Base-by-base conservation (phyloP, 768 basidiomycete species). In the Rhodotorula kratochvilovae region DNA sequence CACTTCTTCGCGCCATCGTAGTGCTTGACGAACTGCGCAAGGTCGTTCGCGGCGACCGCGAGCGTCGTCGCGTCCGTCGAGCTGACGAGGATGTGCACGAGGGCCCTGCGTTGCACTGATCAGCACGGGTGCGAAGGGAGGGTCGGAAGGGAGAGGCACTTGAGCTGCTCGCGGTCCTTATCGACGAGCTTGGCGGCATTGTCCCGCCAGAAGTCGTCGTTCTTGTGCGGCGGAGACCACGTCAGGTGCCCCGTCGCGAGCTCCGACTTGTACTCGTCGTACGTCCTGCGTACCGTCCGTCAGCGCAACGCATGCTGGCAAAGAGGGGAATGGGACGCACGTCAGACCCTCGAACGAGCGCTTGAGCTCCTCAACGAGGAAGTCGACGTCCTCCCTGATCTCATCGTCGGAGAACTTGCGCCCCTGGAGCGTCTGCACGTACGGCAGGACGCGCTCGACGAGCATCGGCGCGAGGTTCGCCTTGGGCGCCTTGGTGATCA, bases 121-220 rank as follows among this genome's bases (percentile, higher is more conserved):
- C 19, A 17, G 48, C 29, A 62, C 36, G 33, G 8, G 8, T n/a
- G 36, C 17, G 15, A 7, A 46, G 45, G 19, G 45, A 46, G 45
- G 3, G 45, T 42, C 6, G 27, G 2, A 12, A 50, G 25, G 3
- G 48, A 27, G 25, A 27, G 43, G 42, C 39, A 59, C 95, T 89
- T 93, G 68, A 98, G 84, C 69, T 91, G 89, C 77, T 89, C 87
- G 74, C 88, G 85, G 77, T 92, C 89, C 64, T 86, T 87, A 71
- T 97, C 93, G 74, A 92, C 91, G 54, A 98, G 81, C 78, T 87
- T 91, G 13, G 83, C 81, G 10, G 90, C 93, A 78, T 98, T 97
- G 82, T 94, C 92, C 78, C 90, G 91, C 96, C 96, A 99, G 82
- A 99, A 99, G 46, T 92, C 87, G 70, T 97, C 95, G 3, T 91